A percentile compares a stretch with the other conserved stretches of the same genome.
Conservation (phyloP, 1,284 basidiomycete genomes). For the Ceratobasidium sp. region DNA sequence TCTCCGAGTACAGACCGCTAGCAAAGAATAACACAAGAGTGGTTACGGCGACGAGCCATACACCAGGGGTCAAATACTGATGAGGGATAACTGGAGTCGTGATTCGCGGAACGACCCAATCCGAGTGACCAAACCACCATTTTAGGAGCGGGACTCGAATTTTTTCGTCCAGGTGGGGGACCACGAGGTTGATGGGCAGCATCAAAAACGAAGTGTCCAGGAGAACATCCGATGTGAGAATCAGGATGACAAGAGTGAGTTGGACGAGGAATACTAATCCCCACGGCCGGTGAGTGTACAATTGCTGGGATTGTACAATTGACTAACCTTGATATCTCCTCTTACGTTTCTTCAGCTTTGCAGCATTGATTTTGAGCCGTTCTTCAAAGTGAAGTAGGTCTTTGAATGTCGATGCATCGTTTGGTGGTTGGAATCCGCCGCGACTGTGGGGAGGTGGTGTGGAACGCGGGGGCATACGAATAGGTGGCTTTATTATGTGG, state of each 20-base stretch:
- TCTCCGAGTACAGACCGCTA: conserved; percentile 95
- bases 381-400: conserved; percentile 97
- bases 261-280: conserved; percentile 80
- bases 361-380: conserved; percentile 92
- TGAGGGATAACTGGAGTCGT: conserved; percentile 19
- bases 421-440: conserved; percentile 41
- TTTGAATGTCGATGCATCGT: conserved; percentile 66
- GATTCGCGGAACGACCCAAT: conserved; percentile 14
- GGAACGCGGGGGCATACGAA: conserved; percentile 35
- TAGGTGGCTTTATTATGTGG: neutral
- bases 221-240: conserved; percentile 80
- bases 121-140: conserved; percentile 17
- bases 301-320: conserved; percentile 6
- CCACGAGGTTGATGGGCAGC: conserved; percentile 69
- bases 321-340: conserved; percentile 87
- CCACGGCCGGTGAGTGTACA: neutral
- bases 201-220: conserved; percentile 74
- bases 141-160: conserved; percentile 55
- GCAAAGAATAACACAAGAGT: conserved; percentile 96
- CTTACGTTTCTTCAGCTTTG: conserved; percentile 82
- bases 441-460: conserved; percentile 33
- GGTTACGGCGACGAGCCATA: conserved; percentile 87
- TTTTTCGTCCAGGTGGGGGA: conserved; percentile 56
- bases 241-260: conserved; percentile 74
- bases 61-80: conserved; percentile 78